Base-by-base conservation (phyloP, 345 rosid species). In the Salix arbutifolia region DNA sequence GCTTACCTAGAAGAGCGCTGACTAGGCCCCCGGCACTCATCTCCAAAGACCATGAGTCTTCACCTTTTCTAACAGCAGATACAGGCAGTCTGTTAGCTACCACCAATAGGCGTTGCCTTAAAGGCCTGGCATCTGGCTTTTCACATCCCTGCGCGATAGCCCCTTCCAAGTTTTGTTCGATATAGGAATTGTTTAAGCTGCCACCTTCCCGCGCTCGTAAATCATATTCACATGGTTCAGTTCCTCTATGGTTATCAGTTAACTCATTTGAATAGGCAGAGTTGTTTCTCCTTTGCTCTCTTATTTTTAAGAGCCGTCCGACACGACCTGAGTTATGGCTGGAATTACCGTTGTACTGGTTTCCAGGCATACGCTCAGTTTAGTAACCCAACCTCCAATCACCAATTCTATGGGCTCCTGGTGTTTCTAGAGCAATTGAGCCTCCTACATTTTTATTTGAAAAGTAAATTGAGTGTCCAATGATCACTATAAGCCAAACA, bases 61-160 rank as follows among this genome's bases (percentile, higher is more conserved):
- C 97, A 69, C 97, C 97, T 86, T 92, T 87, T 82, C 99, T 88
- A 78, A 94, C 91, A 0, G 99, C 99, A 80, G 97, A 96, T 71
- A 96, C 99, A 0, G 99, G 99, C 48, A 96, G 86, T 85, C 99
- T 89, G 58, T 96, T 96, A 80, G 99, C 99, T 79, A 96, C 99
- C 14, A 96, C 99, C 84, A 96, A 86, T 35, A 96, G 83, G 52
- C 99, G 82, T 76, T 96, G 99, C 85, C 87, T 92, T 67, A 83
- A 70, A 83, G 95, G 90, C 88, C 89, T 88, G n/a, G 73, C 87
- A 72, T 92, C 94, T 77, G 75, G 89, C 78, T 86, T 85, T 73
- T 92, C 96, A 72, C 79, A 83, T 60, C 81, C 89, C 78, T 87
- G 94, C 68, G 74, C 71, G 30, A 76, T 82, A 67, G 91, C 88